Evolutionary conservation across 2,329 filamentous ascomycete genomes (phyloP).

Genomic region (Cucurbitaria berberidis): DNA sequence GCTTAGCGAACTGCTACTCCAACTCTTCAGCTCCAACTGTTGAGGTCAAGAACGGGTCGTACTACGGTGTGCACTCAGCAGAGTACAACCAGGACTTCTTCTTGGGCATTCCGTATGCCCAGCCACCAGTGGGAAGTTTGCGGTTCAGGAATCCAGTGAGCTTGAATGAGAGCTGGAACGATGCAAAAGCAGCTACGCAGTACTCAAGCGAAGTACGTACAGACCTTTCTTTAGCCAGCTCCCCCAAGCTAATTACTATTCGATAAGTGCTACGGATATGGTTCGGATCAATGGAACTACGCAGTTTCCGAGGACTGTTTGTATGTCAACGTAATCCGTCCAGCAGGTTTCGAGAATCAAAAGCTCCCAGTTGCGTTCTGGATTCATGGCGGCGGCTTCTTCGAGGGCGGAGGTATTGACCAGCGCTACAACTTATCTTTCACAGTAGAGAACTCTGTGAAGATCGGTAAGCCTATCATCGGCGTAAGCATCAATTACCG

Average conservation of each 20-base stretch:
- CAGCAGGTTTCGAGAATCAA: constrained; percentile 39
- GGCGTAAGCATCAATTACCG: constrained; percentile 58
- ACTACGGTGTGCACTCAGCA: constrained; percentile 46
- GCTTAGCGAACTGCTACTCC: constrained; percentile 15
- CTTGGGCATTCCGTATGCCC: constrained; percentile 58
- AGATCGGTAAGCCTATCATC: constrained; percentile 57
- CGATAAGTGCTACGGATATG: constrained; percentile 45
- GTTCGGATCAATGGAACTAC: constrained; percentile 44
- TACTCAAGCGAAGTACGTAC: constrained; percentile 28
- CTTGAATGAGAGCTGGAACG: constrained; percentile 52
- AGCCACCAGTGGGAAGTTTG: constrained; percentile 49
- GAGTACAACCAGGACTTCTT: constrained; percentile 55
- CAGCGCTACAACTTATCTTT: constrained; percentile 59
- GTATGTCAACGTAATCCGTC: constrained; percentile 60
- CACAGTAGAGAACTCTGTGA: constrained; percentile 55
- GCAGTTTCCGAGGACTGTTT: constrained; percentile 57
- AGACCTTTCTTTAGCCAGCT: neutral
- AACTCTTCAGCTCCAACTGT: constrained; percentile 37
- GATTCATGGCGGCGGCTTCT: constrained; percentile 61
- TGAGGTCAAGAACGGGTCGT: constrained; percentile 53
- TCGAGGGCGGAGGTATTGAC: constrained; percentile 57
- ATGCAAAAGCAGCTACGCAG: constrained; percentile 47
- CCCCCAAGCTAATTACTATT: constrained; percentile 6
- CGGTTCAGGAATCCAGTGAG: constrained; percentile 58
- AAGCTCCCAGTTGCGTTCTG: constrained; percentile 62